Base-by-base conservation (phyloP, 306 rosid species). In the Abrus precatorius region DNA sequence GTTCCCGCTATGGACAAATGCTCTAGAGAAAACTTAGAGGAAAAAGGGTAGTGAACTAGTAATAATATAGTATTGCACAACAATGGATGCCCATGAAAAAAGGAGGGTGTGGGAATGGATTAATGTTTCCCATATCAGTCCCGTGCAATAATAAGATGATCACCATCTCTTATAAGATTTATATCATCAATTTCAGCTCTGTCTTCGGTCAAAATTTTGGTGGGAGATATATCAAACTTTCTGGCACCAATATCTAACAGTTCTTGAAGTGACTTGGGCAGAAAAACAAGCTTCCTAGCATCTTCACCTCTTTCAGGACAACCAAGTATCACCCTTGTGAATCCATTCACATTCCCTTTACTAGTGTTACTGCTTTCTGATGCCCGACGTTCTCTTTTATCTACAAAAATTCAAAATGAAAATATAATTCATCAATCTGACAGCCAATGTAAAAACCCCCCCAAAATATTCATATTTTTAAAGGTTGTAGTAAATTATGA, bases 151-250 rank as follows among this genome's bases (percentile, higher is more conserved):
- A 87, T 28, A 78, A 92, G 87, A 79, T 84, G 87, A 59, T 92
- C 94, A 47, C 92, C 93, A 76, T 90, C 93, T 88, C 93, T 83
- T 11, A 92, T 66, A 53, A 90, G 76, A 62, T 82, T 61, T 69
- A 90, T 85, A 33, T 92, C 89, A 5, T 90, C 97, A 43, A 92
- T 36, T 87, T 85, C 84, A 71, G 93, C 93, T 69, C 93, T 91
- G 50, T 87, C 88, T 75, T 1, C 27, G 6, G 87, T 90, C 74
- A 89, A 83, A 63, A 92, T 79, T 78, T 80, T 87, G 57, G 84
- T 77, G 47, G 91, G 72, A 69, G 63, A 56, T 41, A 89, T 67
- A 47, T 71, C 86, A 72, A 89, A 92, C 80, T 83, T 92, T 69
- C 61, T 82, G 40, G 82, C 91, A 67, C 95, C 97, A 56, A 89